Evolutionary conservation across 1,284 basidiomycete species (phyloP).

Genomic region (Schizophyllum amplum): DNA sequence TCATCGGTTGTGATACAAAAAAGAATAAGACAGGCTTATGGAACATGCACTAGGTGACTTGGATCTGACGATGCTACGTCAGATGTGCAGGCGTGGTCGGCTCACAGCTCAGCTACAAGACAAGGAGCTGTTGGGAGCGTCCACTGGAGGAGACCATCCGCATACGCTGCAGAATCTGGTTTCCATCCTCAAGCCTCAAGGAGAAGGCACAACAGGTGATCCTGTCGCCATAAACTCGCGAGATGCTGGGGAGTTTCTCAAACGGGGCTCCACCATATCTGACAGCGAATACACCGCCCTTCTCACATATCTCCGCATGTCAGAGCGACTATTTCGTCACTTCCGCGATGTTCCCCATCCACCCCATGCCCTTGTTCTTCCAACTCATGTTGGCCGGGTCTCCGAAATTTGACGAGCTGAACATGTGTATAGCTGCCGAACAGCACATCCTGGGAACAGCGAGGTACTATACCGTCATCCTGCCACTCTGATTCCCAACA

Average conservation of each 20-base stretch:
- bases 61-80: constrained; percentile 6
- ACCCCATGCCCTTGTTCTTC: background rate
- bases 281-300: background rate
- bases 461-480: no score
- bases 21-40: no score
- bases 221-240: background rate
- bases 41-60: constrained; percentile 7
- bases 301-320: background rate
- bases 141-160: background rate
- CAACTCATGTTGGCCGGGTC: background rate
- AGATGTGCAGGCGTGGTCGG: constrained; percentile 5
- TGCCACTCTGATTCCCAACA: no score
- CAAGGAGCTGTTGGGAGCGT: background rate
- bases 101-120: constrained; percentile 2
- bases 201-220: background rate
- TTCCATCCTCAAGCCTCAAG: background rate
- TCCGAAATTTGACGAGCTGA: no score
- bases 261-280: background rate
- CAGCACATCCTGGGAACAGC: no score
- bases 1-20: background rate
- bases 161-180: background rate
- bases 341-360: background rate
- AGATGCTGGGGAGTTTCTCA: background rate
- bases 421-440: no score
- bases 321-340: background rate